Evolutionary conservation across 2,329 filamentous ascomycete species (phyloP).

Genomic region (Xenoacremonium recifei): DNA sequence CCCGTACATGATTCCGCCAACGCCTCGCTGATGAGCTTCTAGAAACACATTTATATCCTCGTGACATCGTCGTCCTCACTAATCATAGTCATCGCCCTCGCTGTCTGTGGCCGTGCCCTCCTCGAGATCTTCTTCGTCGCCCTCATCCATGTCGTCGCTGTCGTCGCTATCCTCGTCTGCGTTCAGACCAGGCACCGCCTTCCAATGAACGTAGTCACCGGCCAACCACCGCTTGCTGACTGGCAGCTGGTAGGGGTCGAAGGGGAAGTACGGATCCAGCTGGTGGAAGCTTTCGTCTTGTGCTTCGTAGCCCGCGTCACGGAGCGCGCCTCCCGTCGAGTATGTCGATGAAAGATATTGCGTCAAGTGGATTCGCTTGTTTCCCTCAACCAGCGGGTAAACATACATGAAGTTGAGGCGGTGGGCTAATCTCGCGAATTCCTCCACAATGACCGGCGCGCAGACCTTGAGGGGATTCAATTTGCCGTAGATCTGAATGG

Average conservation of each 20-base stretch:
- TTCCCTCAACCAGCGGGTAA: constrained; percentile 82
- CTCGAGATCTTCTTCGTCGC: constrained; percentile 43
- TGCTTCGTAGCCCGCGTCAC: constrained; percentile 44
- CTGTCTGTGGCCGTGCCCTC: constrained; percentile 53
- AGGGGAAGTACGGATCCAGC: constrained; percentile 93
- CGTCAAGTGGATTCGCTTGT: constrained; percentile 83
- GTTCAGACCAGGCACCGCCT: constrained; percentile 68
- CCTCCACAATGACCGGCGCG: constrained; percentile 82
- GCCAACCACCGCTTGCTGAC: constrained; percentile 86
- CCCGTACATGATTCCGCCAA: constrained; percentile 11
- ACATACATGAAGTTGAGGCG: constrained; percentile 88
- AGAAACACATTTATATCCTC: constrained; percentile 7
- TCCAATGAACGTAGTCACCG: constrained; percentile 79
- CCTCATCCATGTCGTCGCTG: constrained; percentile 51
- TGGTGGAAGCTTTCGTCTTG: constrained; percentile 78
- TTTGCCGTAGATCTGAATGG: constrained; percentile 77
- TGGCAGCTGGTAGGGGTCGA: constrained; percentile 92
- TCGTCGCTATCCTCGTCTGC: constrained; percentile 55
- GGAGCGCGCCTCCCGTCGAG: constrained; percentile 52
- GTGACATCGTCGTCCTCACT: constrained; percentile 3
- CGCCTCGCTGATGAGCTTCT: constrained; percentile 17
- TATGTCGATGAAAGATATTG: constrained; percentile 62
- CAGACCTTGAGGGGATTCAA: constrained; percentile 96
- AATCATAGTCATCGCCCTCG: constrained; percentile 42
- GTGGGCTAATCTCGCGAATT: constrained; percentile 86